phyloP scores from a whole-genome alignment of 1,139 yeast species.

The Hemisphaericaspora lyxosophila region DNA sequence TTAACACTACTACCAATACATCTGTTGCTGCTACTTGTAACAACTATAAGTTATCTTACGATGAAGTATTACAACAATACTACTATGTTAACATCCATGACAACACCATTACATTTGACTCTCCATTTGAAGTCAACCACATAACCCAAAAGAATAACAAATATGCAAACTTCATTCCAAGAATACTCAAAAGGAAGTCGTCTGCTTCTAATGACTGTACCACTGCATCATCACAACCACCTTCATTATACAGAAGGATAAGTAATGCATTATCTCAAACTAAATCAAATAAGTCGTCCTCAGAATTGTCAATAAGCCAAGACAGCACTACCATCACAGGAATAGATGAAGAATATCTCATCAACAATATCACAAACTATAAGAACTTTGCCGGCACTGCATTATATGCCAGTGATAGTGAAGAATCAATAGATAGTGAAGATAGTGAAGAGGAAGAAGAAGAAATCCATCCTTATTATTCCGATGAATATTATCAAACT shows the following conservation, averaged over 20 bases:
- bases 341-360: slow-evolving; percentile 29
- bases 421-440: slow-evolving; percentile 10
- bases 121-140: slow-evolving; percentile 41
- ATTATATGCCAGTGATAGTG: neutral
- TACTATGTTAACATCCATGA: slow-evolving; percentile 36
- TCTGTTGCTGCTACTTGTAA: neutral
- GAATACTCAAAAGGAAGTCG: slow-evolving; percentile 2
- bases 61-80: slow-evolving; percentile 34
- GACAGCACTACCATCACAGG: slow-evolving; percentile 5
- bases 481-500: too few relatives aligned
- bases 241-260: slow-evolving; percentile 14
- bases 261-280: slow-evolving; percentile 21
- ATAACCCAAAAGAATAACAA: slow-evolving; percentile 8
- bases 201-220: slow-evolving; percentile 2
- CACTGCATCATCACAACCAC: slow-evolving; percentile 5
- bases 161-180: slow-evolving; percentile 5
- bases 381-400: slow-evolving; percentile 37
- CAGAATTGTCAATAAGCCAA: slow-evolving; percentile 1
- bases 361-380: slow-evolving; percentile 24
- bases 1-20: neutral
- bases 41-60: slow-evolving; percentile 28
- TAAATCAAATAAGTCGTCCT: slow-evolving; percentile 13
- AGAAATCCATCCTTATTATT: slow-evolving; percentile 3
- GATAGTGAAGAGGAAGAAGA: slow-evolving; percentile 16
- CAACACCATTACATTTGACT: slow-evolving; percentile 37